Conservation (phyloP, 2,329 filamentous ascomycete genomes). For the Sporothrix protearum region DNA sequence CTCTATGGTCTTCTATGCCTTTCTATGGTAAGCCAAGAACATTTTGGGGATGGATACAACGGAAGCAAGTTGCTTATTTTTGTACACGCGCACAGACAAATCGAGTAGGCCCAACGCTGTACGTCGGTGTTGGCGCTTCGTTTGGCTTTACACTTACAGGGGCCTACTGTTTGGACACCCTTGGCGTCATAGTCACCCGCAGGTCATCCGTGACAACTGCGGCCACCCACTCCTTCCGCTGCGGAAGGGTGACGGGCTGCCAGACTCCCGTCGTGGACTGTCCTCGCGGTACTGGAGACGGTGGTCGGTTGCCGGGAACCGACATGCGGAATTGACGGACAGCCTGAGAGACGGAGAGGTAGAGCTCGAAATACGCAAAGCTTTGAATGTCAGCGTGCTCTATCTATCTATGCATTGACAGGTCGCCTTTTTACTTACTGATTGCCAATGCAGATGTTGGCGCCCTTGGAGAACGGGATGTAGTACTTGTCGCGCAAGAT, state of each 20-base stretch:
- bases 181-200: neutral
- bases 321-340: neutral
- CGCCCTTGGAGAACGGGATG: slow-evolving; percentile 24
- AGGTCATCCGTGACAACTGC: neutral
- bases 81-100: too few species aligned
- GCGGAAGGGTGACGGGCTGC: neutral
- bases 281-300: neutral
- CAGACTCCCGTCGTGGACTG: neutral
- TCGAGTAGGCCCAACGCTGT: too few species aligned
- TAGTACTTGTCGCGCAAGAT: slow-evolving; percentile 21
- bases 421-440: slow-evolving; percentile 7
- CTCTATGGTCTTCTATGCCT: too few species aligned
- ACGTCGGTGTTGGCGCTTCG: too few species aligned
- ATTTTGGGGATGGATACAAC: too few species aligned
- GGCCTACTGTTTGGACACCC: neutral
- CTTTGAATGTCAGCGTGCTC: neutral
- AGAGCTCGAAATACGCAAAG: neutral
- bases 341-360: neutral
- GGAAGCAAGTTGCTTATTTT: too few species aligned
- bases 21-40: too few species aligned
- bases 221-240: neutral
- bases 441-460: slow-evolving; percentile 23
- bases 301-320: neutral
- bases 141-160: too few species aligned
- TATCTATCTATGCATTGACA: neutral